phyloP scores from a whole-genome alignment of 306 rosid species.

The Begonia fuchsioides region DNA sequence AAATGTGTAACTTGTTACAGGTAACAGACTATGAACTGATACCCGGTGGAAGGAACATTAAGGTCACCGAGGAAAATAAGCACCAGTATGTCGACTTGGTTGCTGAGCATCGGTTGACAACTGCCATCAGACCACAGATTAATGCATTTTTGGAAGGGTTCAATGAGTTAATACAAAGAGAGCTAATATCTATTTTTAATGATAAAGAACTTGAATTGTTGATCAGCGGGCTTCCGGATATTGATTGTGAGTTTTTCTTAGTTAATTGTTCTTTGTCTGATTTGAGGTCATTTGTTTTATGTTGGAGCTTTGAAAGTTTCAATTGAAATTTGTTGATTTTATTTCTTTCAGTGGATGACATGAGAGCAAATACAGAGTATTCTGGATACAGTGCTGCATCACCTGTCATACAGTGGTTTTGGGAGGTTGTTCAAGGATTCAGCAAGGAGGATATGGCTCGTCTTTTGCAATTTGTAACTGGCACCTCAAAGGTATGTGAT shows the following conservation, averaged over 20 bases:
- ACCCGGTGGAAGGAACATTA: constrained; percentile 86
- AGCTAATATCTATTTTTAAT: constrained; percentile 70
- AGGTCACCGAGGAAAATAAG: constrained; percentile 94
- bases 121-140: constrained; percentile 95
- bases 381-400: constrained; percentile 83
- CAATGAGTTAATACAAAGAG: constrained; percentile 51
- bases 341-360: constrained; percentile 89
- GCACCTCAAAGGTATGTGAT: constrained; percentile 96
- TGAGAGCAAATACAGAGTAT: constrained; percentile 93
- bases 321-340: constrained; percentile 6
- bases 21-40: constrained; percentile 90
- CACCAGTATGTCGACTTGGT: constrained; percentile 83
- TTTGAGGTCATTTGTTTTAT: not conserved
- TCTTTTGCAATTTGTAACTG: constrained; percentile 93
- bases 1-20: constrained; percentile 15
- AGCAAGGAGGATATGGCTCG: constrained; percentile 99
- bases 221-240: constrained; percentile 96
- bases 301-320: no score
- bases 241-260: constrained; percentile 51
- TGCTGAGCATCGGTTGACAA: constrained; percentile 83
- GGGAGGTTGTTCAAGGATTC: constrained; percentile 88
- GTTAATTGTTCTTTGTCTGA: not conserved
- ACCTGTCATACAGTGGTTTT: constrained; percentile 84
- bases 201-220: constrained; percentile 87
- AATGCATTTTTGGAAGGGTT: constrained; percentile 86